phyloP scores from a whole-genome alignment of 1,284 basidiomycete species.

The Taiwanofungus camphoratus region DNA sequence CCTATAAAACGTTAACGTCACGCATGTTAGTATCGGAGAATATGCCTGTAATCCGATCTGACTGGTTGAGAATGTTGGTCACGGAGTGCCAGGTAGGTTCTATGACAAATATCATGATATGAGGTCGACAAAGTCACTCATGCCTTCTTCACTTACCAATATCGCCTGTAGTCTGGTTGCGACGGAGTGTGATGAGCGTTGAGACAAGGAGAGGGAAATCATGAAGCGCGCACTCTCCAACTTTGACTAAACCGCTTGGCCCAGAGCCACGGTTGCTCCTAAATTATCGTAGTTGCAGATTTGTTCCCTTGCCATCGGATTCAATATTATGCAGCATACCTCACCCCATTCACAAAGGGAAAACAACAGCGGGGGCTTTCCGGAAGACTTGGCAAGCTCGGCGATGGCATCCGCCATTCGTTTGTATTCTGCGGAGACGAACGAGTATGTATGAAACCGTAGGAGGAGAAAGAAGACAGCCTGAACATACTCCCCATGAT shows the following conservation, averaged over 20 bases:
- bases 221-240: conserved; percentile 37
- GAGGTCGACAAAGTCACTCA: no score
- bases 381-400: conserved; percentile 32
- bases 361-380: conserved; percentile 40
- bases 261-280: conserved; percentile 33
- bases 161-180: conserved; percentile 27
- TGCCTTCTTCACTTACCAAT: conserved; percentile 26
- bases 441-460: neutral
- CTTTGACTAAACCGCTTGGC: conserved; percentile 38
- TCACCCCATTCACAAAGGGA: conserved; percentile 50
- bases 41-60: neutral
- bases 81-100: conserved; percentile 32
- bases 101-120: no score
- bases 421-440: conserved; percentile 35
- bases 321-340: conserved; percentile 27
- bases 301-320: no score
- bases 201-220: neutral
- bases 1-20: conserved; percentile 12
- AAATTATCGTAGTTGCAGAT: neutral
- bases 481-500: conserved; percentile 41
- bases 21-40: no score
- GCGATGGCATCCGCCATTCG: conserved; percentile 44
- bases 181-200: neutral
- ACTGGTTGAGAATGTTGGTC: conserved; percentile 40
- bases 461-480: neutral